Conservation (phyloP, 306 rosid species). For the Prosopis cineraria region DNA sequence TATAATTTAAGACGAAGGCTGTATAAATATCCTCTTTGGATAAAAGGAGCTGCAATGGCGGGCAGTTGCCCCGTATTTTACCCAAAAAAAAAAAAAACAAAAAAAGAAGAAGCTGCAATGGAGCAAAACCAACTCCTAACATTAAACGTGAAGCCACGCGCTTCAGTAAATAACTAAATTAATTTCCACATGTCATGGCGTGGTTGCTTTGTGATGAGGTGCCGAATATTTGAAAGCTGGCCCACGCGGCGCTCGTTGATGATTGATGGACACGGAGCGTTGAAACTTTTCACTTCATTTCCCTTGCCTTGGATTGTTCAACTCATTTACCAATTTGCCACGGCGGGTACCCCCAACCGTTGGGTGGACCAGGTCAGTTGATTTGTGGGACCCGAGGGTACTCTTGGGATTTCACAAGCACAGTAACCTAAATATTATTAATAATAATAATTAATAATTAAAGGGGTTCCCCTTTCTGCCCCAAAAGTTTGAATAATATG, state of each 20-base stretch:
- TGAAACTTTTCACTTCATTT: not conserved
- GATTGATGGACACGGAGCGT: not conserved
- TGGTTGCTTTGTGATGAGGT: not conserved
- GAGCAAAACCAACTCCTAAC: too few species aligned
- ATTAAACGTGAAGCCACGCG: not conserved
- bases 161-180: not conserved
- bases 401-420: not conserved
- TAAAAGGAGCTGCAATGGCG: too few species aligned
- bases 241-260: not conserved
- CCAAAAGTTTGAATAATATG: slow-evolving; percentile 38
- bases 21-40: too few species aligned
- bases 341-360: not conserved
- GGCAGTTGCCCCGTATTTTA: too few species aligned
- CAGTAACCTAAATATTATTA: too few species aligned
- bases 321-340: not conserved
- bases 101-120: too few species aligned
- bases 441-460: slow-evolving; percentile 23
- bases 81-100: too few species aligned
- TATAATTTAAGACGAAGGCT: too few species aligned
- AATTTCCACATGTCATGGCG: not conserved
- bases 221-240: slow-evolving; percentile 20
- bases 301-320: not conserved
- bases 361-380: not conserved
- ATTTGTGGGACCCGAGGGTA: not conserved
- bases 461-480: slow-evolving; percentile 45